Conservation (phyloP, 805 yeast species). For the Metschnikowia shivogae region DNA sequence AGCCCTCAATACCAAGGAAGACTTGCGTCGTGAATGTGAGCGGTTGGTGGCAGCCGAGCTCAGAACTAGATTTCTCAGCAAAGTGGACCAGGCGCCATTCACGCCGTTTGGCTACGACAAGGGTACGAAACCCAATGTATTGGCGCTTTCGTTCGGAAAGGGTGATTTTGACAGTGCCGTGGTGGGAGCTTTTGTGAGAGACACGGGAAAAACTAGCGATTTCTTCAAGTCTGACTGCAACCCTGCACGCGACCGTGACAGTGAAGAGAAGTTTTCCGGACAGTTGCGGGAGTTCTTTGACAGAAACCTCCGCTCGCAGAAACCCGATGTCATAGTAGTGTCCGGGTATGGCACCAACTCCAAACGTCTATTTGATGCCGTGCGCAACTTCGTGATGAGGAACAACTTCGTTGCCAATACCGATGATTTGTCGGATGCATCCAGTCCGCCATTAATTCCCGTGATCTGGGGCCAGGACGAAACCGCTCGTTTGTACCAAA, state of each 20-base stretch:
- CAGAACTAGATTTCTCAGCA: constrained; percentile 62
- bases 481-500: constrained; percentile 83
- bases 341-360: constrained; percentile 82
- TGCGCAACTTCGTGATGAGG: constrained; percentile 52
- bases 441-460: constrained; percentile 53
- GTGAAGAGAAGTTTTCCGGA: constrained; percentile 45
- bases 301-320: constrained; percentile 44
- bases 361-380: constrained; percentile 53
- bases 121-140: constrained; percentile 81
- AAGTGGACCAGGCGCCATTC: constrained; percentile 90
- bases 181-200: constrained; percentile 73
- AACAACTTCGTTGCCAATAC: constrained; percentile 51
- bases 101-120: constrained; percentile 71
- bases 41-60: constrained; percentile 63
- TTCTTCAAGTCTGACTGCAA: constrained; percentile 73
- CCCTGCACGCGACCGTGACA: constrained; percentile 48
- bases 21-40: constrained; percentile 71
- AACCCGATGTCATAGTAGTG: constrained; percentile 86
- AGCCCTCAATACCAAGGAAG: constrained; percentile 76
- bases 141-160: constrained; percentile 81
- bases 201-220: constrained; percentile 74
- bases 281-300: constrained; percentile 68
- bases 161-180: constrained; percentile 85
- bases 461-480: constrained; percentile 88
- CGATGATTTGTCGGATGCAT: constrained; percentile 39